Percentiles rank a stretch among this genome's conserved stretches.
Conservation (phyloP, 495 filamentous ascomycete species). For the Podospora tetraspora region DNA sequence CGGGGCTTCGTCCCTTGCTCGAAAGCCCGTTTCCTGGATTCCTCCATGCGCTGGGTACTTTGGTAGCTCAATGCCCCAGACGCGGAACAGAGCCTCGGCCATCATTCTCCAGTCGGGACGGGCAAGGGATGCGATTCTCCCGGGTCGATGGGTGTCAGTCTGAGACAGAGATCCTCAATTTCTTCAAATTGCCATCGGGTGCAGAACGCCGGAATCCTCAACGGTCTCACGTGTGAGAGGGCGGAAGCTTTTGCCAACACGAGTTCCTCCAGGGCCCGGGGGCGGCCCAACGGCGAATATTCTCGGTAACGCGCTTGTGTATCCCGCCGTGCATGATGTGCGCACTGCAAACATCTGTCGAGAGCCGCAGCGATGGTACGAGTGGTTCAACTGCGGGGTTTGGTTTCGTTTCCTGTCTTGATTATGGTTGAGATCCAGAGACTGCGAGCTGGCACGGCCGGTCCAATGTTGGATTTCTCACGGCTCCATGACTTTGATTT, state of each 20-base stretch:
- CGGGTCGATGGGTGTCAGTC: background rate
- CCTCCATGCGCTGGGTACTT: background rate
- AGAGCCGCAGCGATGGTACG: background rate
- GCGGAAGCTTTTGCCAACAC: background rate
- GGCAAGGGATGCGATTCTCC: background rate
- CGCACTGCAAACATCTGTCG: background rate
- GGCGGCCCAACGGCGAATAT: background rate
- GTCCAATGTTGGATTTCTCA: background rate
- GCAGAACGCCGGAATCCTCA: background rate
- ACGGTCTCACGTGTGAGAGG: background rate
- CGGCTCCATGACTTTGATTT: too few species aligned
- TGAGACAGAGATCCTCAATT: background rate
- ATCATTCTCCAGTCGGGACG: background rate
- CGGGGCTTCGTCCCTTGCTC: background rate
- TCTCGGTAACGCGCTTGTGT: background rate
- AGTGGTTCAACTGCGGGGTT: constrained; percentile 2
- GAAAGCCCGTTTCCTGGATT: constrained; percentile 3
- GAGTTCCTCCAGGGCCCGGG: background rate
- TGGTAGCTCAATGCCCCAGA: background rate
- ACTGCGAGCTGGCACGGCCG: background rate
- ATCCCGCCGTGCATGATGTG: background rate
- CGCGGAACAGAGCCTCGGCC: background rate
- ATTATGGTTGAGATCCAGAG: background rate
- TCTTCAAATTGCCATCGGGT: background rate
- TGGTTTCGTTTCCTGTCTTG: constrained; percentile 7